Evolutionary conservation across 2,329 filamentous ascomycete species (phyloP), one percentile per base, ranked within the genome.

Genomic region (Beauveria asiatica): DNA sequence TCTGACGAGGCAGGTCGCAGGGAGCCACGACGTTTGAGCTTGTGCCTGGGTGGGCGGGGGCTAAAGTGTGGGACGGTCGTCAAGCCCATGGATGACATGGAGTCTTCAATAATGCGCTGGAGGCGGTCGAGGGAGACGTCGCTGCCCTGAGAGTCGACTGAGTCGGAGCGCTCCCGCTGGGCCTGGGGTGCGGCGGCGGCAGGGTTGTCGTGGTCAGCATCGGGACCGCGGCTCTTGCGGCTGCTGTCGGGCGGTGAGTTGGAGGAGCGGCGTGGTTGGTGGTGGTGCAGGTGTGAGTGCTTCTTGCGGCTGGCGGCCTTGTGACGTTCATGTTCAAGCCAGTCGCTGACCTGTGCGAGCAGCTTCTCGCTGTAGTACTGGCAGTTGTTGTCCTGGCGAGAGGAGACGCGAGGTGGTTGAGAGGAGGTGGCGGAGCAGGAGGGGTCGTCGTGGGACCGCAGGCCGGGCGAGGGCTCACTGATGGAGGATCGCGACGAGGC

Each of bases 251-350:
- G 65, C 46, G 71, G 73, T 49, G 73, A 74, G 62, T 73, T 73
- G 58, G 74, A 73, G 69, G 74, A 79, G 66, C 74, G 77, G 62
- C 72, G 76, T 42, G 68, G 67, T 62, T 67, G 65, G 44, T 70
- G 69, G 39, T 70, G 69, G 72, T 77, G 62, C 56, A 66, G 67
- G 62, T 67, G 54, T 11, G 50, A 23, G 51, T 56, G 67, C 71
- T 74, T 78, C 65, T 69, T 80, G 68, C 80, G 84, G 55, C 80
- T 79, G 10, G 78, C 73, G 44, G 81, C 80, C 66, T 85, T 84
- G 37, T 79, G 75, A 69, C 87, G 88, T 74, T 97, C 92, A 54
- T 87, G 83, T 66, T 92, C 85, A 44, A 97, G 76, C 93, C 93
- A 97, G 65, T 90, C 85, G 27, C 83, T 81, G 16, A 97, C 85